Percentiles rank a stretch among this genome's conserved stretches.
Evolutionary conservation across 352 stramenopile species (phyloP).

Genomic region (Elongisporangium senticosum): DNA sequence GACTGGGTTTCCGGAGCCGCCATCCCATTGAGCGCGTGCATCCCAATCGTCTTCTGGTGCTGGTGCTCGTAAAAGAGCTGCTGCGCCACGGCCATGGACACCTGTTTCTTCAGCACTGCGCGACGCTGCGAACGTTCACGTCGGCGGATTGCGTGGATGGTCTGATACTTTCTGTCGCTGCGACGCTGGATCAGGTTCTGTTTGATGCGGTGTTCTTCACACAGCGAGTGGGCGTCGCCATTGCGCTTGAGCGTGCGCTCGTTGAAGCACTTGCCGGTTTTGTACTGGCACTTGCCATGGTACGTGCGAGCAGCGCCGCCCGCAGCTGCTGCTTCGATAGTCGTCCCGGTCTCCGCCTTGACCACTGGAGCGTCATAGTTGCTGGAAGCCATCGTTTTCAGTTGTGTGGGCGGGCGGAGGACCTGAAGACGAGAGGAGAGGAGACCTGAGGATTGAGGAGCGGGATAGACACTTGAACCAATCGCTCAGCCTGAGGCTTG

Average conservation of each 20-base stretch:
- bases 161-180: slow-evolving; percentile 83
- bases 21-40: slow-evolving; percentile 29
- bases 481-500: slow-evolving; percentile 2
- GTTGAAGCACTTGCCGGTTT: slow-evolving; percentile 87
- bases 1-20: background rate
- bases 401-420: slow-evolving; percentile 19
- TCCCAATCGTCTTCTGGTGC: slow-evolving; percentile 62
- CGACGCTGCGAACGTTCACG: slow-evolving; percentile 73
- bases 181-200: slow-evolving; percentile 84
- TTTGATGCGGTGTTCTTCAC: slow-evolving; percentile 80
- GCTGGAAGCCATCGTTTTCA: slow-evolving; percentile 24
- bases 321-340: background rate
- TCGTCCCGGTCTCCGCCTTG: slow-evolving; percentile 6
- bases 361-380: slow-evolving; percentile 10
- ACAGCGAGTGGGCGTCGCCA: slow-evolving; percentile 73
- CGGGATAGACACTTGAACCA: background rate
- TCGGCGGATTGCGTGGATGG: slow-evolving; percentile 72
- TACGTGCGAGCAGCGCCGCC: slow-evolving; percentile 24
- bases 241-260: slow-evolving; percentile 83
- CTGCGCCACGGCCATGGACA: slow-evolving; percentile 72
- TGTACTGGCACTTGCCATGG: slow-evolving; percentile 84
- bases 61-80: slow-evolving; percentile 80
- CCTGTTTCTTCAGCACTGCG: slow-evolving; percentile 76
- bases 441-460: slow-evolving; percentile 4
- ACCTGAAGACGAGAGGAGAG: slow-evolving; percentile 1